Evolutionary conservation across 2,329 filamentous ascomycete species (phyloP).

Genomic region (Conoideocrella luteorostrata): DNA sequence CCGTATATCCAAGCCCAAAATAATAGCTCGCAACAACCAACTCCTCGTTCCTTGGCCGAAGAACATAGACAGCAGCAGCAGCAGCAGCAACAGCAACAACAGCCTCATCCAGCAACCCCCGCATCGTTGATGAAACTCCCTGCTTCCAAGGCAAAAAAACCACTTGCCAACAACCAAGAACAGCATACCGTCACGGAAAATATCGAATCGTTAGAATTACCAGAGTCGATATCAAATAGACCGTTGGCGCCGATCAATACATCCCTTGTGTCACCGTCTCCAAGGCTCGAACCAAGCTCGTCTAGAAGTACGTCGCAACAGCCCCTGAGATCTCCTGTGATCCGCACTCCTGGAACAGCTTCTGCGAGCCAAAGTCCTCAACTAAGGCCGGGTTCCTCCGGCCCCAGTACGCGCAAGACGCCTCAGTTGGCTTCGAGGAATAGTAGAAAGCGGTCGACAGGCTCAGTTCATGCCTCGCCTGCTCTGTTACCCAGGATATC

Average conservation of each 20-base stretch:
- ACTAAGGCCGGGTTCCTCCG: slow-evolving; percentile 44
- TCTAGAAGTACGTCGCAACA: slow-evolving; percentile 47
- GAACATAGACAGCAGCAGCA: slow-evolving; percentile 8
- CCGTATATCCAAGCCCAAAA: slow-evolving; percentile 58
- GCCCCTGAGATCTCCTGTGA: slow-evolving; percentile 42
- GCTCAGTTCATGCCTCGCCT: slow-evolving; percentile 74
- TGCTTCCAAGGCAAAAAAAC: slow-evolving; percentile 45
- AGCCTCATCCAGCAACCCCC: slow-evolving; percentile 68
- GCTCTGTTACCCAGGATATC: slow-evolving; percentile 85
- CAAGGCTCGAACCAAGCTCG: slow-evolving; percentile 29
- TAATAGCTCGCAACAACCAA: slow-evolving; percentile 19
- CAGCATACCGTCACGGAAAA: slow-evolving; percentile 41
- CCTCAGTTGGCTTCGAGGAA: slow-evolving; percentile 50
- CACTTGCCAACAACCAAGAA: slow-evolving; percentile 18
- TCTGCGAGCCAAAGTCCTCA: slow-evolving; percentile 64
- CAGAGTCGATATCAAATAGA: slow-evolving; percentile 53
- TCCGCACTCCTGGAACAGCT: slow-evolving; percentile 33
- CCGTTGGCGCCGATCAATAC: slow-evolving; percentile 31
- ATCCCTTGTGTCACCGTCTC: slow-evolving; percentile 32
- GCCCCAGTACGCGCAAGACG: slow-evolving; percentile 43
- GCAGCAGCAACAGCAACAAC: slow-evolving; percentile 14
- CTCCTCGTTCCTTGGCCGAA: slow-evolving; percentile 6
- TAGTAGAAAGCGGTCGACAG: slow-evolving; percentile 66
- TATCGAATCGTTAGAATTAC: slow-evolving; percentile 59
- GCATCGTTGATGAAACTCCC: slow-evolving; percentile 79